phyloP scores from a whole-genome alignment of 2,329 filamentous ascomycete species.

The Aspergillus awamori region DNA sequence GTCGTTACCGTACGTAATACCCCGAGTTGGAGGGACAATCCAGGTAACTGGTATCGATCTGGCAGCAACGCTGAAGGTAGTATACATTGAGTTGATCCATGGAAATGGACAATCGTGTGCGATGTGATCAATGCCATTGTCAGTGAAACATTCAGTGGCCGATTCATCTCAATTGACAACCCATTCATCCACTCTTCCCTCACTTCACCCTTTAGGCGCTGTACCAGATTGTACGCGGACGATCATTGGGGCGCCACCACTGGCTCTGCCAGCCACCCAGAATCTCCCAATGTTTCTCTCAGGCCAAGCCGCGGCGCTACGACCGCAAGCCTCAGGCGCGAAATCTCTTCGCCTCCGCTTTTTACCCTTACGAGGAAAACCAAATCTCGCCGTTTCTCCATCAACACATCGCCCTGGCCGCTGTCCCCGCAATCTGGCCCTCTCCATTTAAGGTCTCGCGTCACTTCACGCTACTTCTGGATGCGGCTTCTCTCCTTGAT shows the following conservation, averaged over 20 bases:
- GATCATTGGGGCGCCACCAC: conserved; percentile 3
- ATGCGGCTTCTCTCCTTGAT: conserved; percentile 10
- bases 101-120: not conserved
- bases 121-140: not conserved
- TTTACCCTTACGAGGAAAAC: conserved; percentile 28
- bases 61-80: not conserved
- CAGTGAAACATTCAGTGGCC: not conserved
- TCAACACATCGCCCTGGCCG: conserved; percentile 22
- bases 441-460: conserved; percentile 17
- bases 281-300: not conserved
- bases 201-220: not conserved
- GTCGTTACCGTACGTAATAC: not conserved
- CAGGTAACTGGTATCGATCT: too few species aligned
- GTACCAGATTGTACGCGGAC: conserved; percentile 21
- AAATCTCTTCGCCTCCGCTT: conserved; percentile 24
- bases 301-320: conserved; percentile 1
- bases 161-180: not conserved
- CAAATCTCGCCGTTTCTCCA: conserved; percentile 30
- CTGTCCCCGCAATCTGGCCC: conserved; percentile 22
- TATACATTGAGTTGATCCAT: not conserved
- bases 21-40: too few species aligned
- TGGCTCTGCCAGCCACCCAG: not conserved
- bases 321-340: conserved; percentile 25
- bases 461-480: conserved; percentile 15
- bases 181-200: not conserved